These are phyloP conservation scores for Tricholoma furcatifolium DNA, from an alignment of 768 basidiomycete genomes.

Conservation along the genomic window DNA sequence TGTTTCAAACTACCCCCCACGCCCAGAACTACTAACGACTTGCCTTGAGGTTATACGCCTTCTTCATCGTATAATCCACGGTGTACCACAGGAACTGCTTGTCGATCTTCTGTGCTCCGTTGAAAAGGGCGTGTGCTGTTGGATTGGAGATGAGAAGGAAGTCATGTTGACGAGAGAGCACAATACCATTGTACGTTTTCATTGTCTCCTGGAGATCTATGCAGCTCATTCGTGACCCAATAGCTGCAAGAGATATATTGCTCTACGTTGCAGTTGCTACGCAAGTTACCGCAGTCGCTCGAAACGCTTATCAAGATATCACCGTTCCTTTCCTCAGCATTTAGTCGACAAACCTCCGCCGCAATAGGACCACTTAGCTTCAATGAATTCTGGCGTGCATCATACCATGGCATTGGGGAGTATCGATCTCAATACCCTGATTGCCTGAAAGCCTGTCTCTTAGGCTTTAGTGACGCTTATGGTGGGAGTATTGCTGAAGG, in stretches of 20 bases:
- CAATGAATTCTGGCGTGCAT: conserved; percentile 55
- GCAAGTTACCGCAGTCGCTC: conserved; percentile 35
- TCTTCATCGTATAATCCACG: conserved; percentile 32
- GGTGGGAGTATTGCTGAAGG: conserved; percentile 48
- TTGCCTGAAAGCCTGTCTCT: conserved; percentile 43
- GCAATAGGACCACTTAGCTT: conserved; percentile 54
- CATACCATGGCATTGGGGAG: conserved; percentile 44
- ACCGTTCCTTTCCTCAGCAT: conserved; percentile 49
- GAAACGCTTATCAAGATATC: conserved; percentile 40
- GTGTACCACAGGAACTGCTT: conserved; percentile 24
- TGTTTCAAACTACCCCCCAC: conserved; percentile 31
- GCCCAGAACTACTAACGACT: conserved; percentile 22
- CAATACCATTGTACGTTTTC: conserved; percentile 42
- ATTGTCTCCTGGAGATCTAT: conserved; percentile 1
- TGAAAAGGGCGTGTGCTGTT: conserved; percentile 40
- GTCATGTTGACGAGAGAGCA: conserved; percentile 43
- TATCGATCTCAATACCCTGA: conserved; percentile 39
- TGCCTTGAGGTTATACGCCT: conserved; percentile 36
- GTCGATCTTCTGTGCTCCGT: conserved; percentile 34
- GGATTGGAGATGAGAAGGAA: conserved; percentile 50
- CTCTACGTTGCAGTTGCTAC: conserved; percentile 38
- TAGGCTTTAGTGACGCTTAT: conserved; percentile 44
- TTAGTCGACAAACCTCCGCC: conserved; percentile 40
- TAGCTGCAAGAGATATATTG: conserved; percentile 44
- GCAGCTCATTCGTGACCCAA: neutral